phyloP scores from a whole-genome alignment of 768 basidiomycete species.

The Tephrocybe sp. region DNA sequence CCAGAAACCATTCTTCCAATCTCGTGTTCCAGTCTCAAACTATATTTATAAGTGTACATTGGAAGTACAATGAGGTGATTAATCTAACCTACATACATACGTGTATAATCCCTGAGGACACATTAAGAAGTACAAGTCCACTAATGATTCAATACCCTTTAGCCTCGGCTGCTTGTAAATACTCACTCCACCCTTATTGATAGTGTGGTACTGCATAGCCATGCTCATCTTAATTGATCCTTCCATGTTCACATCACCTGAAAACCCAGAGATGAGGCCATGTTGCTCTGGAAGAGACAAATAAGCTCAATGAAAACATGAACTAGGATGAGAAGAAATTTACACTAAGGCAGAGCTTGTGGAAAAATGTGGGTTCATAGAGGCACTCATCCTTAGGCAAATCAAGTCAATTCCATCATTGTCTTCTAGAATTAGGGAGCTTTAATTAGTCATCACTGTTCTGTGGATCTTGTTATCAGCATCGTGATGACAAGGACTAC shows the following conservation, averaged over 20 bases:
- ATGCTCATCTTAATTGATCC: conserved; percentile 75
- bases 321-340: neutral
- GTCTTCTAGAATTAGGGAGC: too few relatives aligned
- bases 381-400: too few relatives aligned
- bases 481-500: too few relatives aligned
- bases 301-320: conserved; percentile 74
- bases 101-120: neutral
- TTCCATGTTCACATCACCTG: conserved; percentile 74
- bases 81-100: conserved; percentile 56
- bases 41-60: too few relatives aligned
- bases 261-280: conserved; percentile 92
- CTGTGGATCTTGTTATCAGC: too few relatives aligned
- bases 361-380: too few relatives aligned
- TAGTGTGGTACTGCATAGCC: conserved; percentile 85
- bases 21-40: too few relatives aligned
- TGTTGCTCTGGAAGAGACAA: conserved; percentile 84
- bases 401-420: too few relatives aligned
- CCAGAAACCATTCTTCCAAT: too few relatives aligned
- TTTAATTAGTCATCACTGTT: too few relatives aligned
- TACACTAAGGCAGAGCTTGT: too few relatives aligned
- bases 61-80: too few relatives aligned
- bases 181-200: conserved; percentile 85
- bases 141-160: conserved; percentile 79
- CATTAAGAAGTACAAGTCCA: conserved; percentile 7
- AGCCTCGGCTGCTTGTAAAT: conserved; percentile 82